Evolutionary conservation across 2,329 filamentous ascomycete species (phyloP).

Genomic region (Apiospora sp.): DNA sequence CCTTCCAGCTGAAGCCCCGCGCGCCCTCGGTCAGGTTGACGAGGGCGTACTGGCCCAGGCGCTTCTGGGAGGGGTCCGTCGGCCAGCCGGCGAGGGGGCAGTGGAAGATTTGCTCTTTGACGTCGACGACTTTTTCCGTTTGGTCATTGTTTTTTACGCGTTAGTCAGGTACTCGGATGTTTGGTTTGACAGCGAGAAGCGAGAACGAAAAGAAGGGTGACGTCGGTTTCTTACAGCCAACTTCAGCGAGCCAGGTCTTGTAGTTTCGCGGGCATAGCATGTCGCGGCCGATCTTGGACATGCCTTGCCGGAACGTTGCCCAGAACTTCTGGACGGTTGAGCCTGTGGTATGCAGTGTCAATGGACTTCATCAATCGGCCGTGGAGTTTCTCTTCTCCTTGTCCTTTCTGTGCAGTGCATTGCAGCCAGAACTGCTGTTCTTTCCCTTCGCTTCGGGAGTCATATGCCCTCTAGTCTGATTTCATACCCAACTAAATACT

Average conservation of each 20-base stretch:
- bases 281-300: constrained; percentile 22
- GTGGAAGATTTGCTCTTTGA: constrained; percentile 20
- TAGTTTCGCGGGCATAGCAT: constrained; percentile 17
- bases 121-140: constrained; percentile 20
- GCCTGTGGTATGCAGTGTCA: background rate
- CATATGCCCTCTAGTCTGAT: too few species aligned
- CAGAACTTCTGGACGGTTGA: constrained; percentile 22
- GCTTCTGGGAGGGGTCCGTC: background rate
- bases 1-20: constrained; percentile 23
- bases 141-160: background rate
- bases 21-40: constrained; percentile 24
- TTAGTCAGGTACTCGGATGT: background rate
- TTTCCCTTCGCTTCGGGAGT: too few species aligned
- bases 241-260: constrained; percentile 25
- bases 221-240: constrained; percentile 27
- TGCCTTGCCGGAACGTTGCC: constrained; percentile 7
- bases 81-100: constrained; percentile 22
- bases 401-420: background rate
- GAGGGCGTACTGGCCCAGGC: constrained; percentile 23
- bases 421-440: too few species aligned
- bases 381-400: background rate
- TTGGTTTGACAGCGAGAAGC: background rate
- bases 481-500: background rate
- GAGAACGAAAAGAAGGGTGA: too few species aligned
- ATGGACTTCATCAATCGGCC: background rate